Conservation (phyloP, 1,284 basidiomycete genomes). For the Earliella scabrosa region DNA sequence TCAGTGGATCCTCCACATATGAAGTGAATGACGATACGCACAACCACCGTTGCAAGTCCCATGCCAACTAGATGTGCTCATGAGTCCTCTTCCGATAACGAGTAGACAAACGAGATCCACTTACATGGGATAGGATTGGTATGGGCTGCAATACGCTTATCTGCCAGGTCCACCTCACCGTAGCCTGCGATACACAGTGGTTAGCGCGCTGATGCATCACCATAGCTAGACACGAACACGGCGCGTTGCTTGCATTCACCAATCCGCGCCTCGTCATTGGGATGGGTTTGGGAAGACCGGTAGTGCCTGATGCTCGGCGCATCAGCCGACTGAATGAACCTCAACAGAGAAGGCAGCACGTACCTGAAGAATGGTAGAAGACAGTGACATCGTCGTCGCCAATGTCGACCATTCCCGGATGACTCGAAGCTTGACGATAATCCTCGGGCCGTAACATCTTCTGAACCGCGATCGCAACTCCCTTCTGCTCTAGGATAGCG, state of each 20-base stretch:
- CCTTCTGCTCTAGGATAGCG: slow-evolving; percentile 3
- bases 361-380: slow-evolving; percentile 42
- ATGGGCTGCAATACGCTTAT: slow-evolving; percentile 22
- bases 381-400: slow-evolving; percentile 11
- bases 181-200: slow-evolving; percentile 16
- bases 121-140: slow-evolving; percentile 26
- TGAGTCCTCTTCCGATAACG: too few species aligned
- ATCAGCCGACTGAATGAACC: neutral
- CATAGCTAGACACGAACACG: slow-evolving; percentile 6
- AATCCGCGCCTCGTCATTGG: slow-evolving; percentile 21
- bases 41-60: slow-evolving; percentile 18
- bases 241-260: slow-evolving; percentile 10
- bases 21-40: neutral
- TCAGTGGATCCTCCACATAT: too few species aligned
- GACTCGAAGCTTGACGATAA: neutral
- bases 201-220: too few species aligned
- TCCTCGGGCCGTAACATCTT: slow-evolving; percentile 14
- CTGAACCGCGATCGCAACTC: neutral
- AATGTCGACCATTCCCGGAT: neutral
- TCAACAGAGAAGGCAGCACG: neutral
- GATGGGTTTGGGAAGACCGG: slow-evolving; percentile 33
- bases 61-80: slow-evolving; percentile 21
- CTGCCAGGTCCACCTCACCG: slow-evolving; percentile 24
- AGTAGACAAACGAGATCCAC: too few species aligned
- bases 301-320: slow-evolving; percentile 26